phyloP scores from a whole-genome alignment of 1,284 basidiomycete species.

The Trametes versicolor region DNA sequence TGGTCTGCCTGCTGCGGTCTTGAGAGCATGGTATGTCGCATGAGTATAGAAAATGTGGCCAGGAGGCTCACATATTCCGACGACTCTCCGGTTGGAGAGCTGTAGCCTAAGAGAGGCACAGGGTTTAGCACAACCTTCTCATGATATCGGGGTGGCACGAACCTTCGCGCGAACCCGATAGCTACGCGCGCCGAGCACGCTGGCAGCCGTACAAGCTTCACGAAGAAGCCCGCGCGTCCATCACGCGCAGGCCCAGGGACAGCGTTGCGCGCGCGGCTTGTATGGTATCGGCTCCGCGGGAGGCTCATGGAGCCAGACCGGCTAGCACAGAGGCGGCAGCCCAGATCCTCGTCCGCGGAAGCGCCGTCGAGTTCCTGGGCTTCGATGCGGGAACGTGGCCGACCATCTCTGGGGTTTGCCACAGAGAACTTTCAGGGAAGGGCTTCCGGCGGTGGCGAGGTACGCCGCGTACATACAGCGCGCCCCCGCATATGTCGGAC shows the following conservation, averaged over 20 bases:
- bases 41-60: background rate
- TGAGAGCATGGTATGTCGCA: background rate
- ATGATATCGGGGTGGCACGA: background rate
- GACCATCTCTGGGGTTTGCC: slow-evolving; percentile 16
- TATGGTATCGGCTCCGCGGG: background rate
- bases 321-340: slow-evolving; percentile 2
- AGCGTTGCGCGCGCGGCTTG: background rate
- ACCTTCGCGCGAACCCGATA: slow-evolving; percentile 5
- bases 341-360: slow-evolving; percentile 5
- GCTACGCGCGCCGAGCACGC: background rate
- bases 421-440: too few relatives aligned
- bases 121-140: background rate
- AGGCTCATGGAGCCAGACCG: background rate
- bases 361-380: slow-evolving; percentile 3
- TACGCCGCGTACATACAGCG: slow-evolving; percentile 14
- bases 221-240: background rate
- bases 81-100: background rate
- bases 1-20: background rate
- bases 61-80: background rate
- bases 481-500: slow-evolving; percentile 18
- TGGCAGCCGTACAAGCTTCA: background rate
- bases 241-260: background rate
- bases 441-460: background rate
- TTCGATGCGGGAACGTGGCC: slow-evolving; percentile 31
- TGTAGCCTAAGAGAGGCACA: background rate